Evolutionary conservation across 1,284 basidiomycete species (phyloP).

Genomic region (Ceratobasidium sp.): DNA sequence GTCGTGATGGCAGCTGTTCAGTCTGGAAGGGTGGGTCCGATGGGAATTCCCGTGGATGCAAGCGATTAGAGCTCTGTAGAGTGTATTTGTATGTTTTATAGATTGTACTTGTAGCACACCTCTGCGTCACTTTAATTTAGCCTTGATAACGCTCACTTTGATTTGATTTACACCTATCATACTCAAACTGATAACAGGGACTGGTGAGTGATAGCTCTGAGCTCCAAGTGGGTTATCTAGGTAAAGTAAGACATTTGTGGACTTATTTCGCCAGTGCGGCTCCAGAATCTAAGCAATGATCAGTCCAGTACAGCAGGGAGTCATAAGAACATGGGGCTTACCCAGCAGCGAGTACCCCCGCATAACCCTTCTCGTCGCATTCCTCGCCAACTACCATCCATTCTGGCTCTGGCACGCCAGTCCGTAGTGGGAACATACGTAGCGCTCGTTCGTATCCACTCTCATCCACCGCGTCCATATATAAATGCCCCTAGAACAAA

Average conservation of each 20-base stretch:
- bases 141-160: too few relatives aligned
- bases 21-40: too few relatives aligned
- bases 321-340: not conserved
- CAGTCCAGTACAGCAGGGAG: not conserved
- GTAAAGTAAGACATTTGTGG: slow-evolving; percentile 37
- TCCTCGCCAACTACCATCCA: slow-evolving; percentile 40
- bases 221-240: too few relatives aligned
- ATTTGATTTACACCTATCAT: too few relatives aligned
- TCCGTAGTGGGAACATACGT: slow-evolving; percentile 39
- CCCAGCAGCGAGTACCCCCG: slow-evolving; percentile 40
- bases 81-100: not conserved
- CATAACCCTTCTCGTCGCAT: slow-evolving; percentile 29
- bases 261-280: slow-evolving; percentile 8
- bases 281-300: slow-evolving; percentile 38
- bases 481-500: slow-evolving; percentile 29
- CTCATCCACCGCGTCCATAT: slow-evolving; percentile 37
- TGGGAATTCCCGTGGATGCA: not conserved
- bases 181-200: too few relatives aligned
- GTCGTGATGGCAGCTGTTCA: not conserved
- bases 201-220: too few relatives aligned
- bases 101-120: too few relatives aligned
- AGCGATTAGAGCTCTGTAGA: slow-evolving; percentile 2
- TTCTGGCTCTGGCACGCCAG: slow-evolving; percentile 40
- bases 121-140: too few relatives aligned
- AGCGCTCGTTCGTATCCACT: slow-evolving; percentile 39